phyloP scores from a whole-genome alignment of 768 basidiomycete genomes.

The Lentinula aciculospora region DNA sequence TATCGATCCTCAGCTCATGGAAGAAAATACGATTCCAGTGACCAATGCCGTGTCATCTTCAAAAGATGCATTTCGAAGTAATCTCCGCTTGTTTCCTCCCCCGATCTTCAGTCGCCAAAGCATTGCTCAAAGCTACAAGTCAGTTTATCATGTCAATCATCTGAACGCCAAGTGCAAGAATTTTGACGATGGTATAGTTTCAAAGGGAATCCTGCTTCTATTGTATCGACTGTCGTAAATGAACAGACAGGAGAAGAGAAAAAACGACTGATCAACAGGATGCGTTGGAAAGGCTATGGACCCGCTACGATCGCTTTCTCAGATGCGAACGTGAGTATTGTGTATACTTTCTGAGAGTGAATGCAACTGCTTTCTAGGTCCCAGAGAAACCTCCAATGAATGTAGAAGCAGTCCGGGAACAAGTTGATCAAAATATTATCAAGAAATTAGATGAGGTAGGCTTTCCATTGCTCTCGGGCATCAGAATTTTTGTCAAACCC shows the following conservation, averaged over 20 bases:
- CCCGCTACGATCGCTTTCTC: slow-evolving; percentile 65
- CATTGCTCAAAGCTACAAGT: slow-evolving; percentile 82
- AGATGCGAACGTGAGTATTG: slow-evolving; percentile 44
- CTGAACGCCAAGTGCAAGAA: background rate
- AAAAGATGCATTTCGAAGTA: slow-evolving; percentile 30
- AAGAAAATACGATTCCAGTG: slow-evolving; percentile 10
- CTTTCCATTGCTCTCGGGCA: background rate
- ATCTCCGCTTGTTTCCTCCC: slow-evolving; percentile 77
- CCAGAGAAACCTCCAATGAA: slow-evolving; percentile 58
- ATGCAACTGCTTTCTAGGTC: slow-evolving; percentile 20
- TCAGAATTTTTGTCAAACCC: background rate
- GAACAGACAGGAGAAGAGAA: slow-evolving; percentile 78
- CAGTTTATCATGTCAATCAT: slow-evolving; percentile 9
- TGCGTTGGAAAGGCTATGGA: slow-evolving; percentile 83
- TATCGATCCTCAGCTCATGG: slow-evolving; percentile 45
- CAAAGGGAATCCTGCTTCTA: slow-evolving; percentile 72
- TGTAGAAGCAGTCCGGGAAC: slow-evolving; percentile 54
- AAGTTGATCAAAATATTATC: slow-evolving; percentile 50
- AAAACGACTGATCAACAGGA: slow-evolving; percentile 77
- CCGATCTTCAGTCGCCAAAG: slow-evolving; percentile 83
- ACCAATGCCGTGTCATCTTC: background rate
- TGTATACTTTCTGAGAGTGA: background rate
- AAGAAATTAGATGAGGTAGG: slow-evolving; percentile 49
- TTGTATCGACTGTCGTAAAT: slow-evolving; percentile 58
- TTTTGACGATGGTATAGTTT: slow-evolving; percentile 40